Conservation (phyloP, 257 asterid genomes). For the Coffea canephora region DNA sequence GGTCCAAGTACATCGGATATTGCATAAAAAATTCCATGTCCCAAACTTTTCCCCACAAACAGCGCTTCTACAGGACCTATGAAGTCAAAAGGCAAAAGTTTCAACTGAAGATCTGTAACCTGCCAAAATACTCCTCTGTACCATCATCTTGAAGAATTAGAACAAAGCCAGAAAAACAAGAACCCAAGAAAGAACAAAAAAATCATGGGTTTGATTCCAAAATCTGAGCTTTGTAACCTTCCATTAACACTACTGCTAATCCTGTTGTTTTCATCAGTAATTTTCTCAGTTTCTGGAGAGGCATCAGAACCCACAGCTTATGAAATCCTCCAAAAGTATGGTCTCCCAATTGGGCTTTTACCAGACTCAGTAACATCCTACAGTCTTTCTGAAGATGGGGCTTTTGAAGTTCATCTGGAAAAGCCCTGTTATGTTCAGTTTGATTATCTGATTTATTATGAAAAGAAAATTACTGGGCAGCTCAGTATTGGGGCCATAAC, state of each 20-base stretch:
- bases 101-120: not conserved
- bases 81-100: not conserved
- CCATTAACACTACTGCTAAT: slow-evolving; percentile 11
- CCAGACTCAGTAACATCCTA: slow-evolving; percentile 76
- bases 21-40: not conserved
- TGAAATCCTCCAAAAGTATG: slow-evolving; percentile 58
- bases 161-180: too few species aligned
- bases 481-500: slow-evolving; percentile 62
- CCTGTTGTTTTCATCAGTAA: slow-evolving; percentile 4
- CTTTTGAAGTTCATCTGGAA: slow-evolving; percentile 59
- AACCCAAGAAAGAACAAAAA: not conserved
- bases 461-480: slow-evolving; percentile 68
- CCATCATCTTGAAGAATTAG: not conserved
- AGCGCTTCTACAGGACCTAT: not conserved
- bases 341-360: slow-evolving; percentile 83
- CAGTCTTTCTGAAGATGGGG: slow-evolving; percentile 66
- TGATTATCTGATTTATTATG: slow-evolving; percentile 80
- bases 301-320: slow-evolving; percentile 48
- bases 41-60: not conserved
- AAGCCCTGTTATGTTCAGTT: slow-evolving; percentile 73
- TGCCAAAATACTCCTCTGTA: not conserved
- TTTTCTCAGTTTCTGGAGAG: slow-evolving; percentile 5
- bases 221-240: slow-evolving; percentile 9
- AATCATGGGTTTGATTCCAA: slow-evolving; percentile 24
- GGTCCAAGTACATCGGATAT: too few species aligned